Percentiles rank a stretch among this genome's conserved stretches.
These are phyloP conservation scores for Delitschia confertaspora DNA, from an alignment of 495 filamentous ascomycete species.

Conservation along the genomic window DNA sequence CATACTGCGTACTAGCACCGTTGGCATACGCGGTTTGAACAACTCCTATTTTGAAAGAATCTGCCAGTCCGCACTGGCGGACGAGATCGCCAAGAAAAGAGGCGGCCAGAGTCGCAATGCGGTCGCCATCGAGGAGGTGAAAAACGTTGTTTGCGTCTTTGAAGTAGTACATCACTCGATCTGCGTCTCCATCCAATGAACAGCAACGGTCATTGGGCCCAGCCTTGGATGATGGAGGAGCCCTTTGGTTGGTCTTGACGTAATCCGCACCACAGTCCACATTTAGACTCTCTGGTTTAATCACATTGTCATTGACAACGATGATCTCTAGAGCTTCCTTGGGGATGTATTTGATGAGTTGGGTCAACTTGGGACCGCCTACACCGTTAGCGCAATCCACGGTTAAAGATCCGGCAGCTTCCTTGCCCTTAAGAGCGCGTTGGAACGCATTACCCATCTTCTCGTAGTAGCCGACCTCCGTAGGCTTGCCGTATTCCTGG, in stretches of 20 bases:
- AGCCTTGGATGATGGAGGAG: slow-evolving; percentile 74
- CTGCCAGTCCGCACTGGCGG: slow-evolving; percentile 63
- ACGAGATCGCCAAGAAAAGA: slow-evolving; percentile 88
- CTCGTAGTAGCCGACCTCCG: slow-evolving; percentile 87
- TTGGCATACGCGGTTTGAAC: slow-evolving; percentile 98
- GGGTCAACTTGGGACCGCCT: slow-evolving; percentile 80
- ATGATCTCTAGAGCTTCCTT: slow-evolving; percentile 63
- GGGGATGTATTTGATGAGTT: slow-evolving; percentile 73
- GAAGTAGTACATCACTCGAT: slow-evolving; percentile 94
- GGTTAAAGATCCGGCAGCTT: slow-evolving; percentile 53
- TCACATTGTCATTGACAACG: slow-evolving; percentile 83
- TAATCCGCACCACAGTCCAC: slow-evolving; percentile 94
- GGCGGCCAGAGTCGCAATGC: slow-evolving; percentile 89
- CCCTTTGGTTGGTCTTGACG: slow-evolving; percentile 92
- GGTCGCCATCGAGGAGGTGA: slow-evolving; percentile 88
- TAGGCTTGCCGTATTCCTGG: slow-evolving; percentile 76
- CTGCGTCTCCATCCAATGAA: slow-evolving; percentile 90
- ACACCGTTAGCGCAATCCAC: slow-evolving; percentile 98
- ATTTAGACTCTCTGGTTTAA: slow-evolving; percentile 80
- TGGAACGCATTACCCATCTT: slow-evolving; percentile 75
- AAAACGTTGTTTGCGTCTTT: slow-evolving; percentile 70
- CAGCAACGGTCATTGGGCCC: slow-evolving; percentile 69
- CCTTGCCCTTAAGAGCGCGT: slow-evolving; percentile 66
- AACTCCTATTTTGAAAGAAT: slow-evolving; percentile 78
- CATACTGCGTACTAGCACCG: slow-evolving; percentile 86